Conservation (phyloP, 257 asterid genomes). For the Scutellaria galericulata region DNA sequence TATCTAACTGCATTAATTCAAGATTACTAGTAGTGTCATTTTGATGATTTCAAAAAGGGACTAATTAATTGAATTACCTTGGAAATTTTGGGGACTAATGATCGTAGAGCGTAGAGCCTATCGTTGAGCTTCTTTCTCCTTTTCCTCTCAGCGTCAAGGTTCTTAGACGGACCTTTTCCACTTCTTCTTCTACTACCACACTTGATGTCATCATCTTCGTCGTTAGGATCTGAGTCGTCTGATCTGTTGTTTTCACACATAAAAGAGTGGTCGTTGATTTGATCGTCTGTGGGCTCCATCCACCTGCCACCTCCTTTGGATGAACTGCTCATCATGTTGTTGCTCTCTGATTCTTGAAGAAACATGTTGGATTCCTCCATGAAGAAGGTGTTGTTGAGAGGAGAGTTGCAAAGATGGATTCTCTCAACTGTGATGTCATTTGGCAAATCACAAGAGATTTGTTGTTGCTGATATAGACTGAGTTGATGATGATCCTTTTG, state of each 20-base stretch:
- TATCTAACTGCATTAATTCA: conserved; percentile 58
- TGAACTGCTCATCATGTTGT: conserved; percentile 38
- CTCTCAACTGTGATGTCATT: conserved; percentile 44
- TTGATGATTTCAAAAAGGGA: neutral
- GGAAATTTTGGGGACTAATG: conserved; percentile 86
- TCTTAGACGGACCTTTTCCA: conserved; percentile 77
- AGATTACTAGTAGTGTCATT: neutral
- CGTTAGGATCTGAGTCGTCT: conserved; percentile 75
- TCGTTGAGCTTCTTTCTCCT: conserved; percentile 90
- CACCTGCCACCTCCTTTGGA: conserved; percentile 23
- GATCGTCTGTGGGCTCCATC: conserved; percentile 33
- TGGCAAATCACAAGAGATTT: conserved; percentile 39
- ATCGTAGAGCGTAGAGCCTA: conserved; percentile 77
- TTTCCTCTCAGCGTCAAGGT: conserved; percentile 83
- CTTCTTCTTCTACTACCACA: conserved; percentile 60
- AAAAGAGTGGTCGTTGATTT: conserved; percentile 54
- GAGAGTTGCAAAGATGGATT: conserved; percentile 35
- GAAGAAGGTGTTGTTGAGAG: conserved; percentile 14
- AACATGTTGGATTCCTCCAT: conserved; percentile 46
- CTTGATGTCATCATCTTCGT: conserved; percentile 69
- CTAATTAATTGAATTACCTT: conserved; percentile 48
- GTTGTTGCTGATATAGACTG: conserved; percentile 22
- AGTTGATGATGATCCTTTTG: conserved; percentile 20
- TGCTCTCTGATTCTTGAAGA: conserved; percentile 43
- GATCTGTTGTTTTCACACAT: conserved; percentile 58